These are phyloP conservation scores for Podaxis sp. DNA, from an alignment of 768 basidiomycete species.

Conservation along the genomic window DNA sequence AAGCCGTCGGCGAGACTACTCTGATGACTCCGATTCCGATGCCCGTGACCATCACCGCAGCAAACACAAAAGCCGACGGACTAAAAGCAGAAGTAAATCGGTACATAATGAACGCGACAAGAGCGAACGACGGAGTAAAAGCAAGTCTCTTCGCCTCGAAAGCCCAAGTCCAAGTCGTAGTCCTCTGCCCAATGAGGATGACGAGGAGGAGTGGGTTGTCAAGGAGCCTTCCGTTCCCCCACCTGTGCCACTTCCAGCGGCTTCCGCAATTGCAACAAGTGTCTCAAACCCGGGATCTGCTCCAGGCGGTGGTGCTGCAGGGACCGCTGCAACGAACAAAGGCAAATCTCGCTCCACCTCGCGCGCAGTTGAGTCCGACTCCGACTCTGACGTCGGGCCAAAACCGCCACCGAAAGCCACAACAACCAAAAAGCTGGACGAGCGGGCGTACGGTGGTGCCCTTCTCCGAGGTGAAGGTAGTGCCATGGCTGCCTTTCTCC, in stretches of 20 bases:
- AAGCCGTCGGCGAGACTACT: slow-evolving; percentile 2
- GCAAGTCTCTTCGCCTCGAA: slow-evolving; percentile 7
- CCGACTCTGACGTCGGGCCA: slow-evolving; percentile 78
- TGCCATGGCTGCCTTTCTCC: slow-evolving; percentile 96
- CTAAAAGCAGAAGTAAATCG: not conserved
- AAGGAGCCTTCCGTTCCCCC: slow-evolving; percentile 7
- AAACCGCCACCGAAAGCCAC: slow-evolving; percentile 51
- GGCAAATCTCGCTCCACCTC: not conserved
- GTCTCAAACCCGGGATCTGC: not conserved
- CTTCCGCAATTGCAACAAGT: slow-evolving; percentile 1
- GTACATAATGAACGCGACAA: not conserved
- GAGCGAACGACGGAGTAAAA: slow-evolving; percentile 7
- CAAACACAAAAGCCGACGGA: slow-evolving; percentile 26
- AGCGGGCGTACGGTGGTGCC: slow-evolving; percentile 86
- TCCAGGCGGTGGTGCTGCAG: not conserved
- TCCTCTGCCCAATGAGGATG: slow-evolving; percentile 28
- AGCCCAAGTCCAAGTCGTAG: slow-evolving; percentile 31
- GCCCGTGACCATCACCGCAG: slow-evolving; percentile 33
- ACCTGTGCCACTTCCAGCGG: slow-evolving; percentile 13
- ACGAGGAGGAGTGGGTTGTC: slow-evolving; percentile 23
- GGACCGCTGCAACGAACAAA: not conserved
- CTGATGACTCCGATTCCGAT: slow-evolving; percentile 34
- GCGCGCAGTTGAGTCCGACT: slow-evolving; percentile 31
- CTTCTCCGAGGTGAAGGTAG: slow-evolving; percentile 93
- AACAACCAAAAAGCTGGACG: slow-evolving; percentile 60